Evolutionary conservation across 1,139 yeast genomes (phyloP), one percentile per base, ranked within the genome.

Genomic region (Geotrichum histeridarum): DNA sequence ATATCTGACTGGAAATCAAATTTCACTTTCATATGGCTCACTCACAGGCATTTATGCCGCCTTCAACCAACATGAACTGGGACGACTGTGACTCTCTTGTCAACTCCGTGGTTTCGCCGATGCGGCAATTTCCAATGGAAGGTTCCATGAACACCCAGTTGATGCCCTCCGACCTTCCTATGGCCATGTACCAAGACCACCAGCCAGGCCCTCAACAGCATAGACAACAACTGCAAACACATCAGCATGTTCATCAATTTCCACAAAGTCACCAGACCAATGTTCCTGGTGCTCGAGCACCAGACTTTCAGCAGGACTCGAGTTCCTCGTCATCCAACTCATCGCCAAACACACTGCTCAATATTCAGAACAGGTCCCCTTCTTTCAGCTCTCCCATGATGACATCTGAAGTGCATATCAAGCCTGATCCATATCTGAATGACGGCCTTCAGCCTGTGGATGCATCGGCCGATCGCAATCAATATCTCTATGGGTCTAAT

Each of bases 51-150:
- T 22, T 22, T 22, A 3, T 22, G 27, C 5, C 27, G 27, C 27
- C 27, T 22, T 22, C 27, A 22, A 22, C 3, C 27, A 22, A 14
- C 8, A 18, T 46, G 15, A 42, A 30, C 30, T 51, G 54, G 54
- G 54, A 51, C 30, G 54, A 51, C 35, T 51, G 54, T 33, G 54
- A 51, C 36, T 18, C 41, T 8, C n/a, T 51, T 18, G 36, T 46
- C 11, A 45, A 46, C 37, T 14, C 33, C 11, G 38, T 39, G 18
- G 33, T 22, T 7, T 27, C 35, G 12, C 43, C 36, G 1, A n/a
- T 36, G 14, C 15, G 42, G 15, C 31, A 36, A 4, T 45, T 45
- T 27, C n/a, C 30, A 14, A 11, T 45, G 30, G 48, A 27, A 8
- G 14, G 33, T 14, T 12, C n/a, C 39, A 12, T n/a, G 15, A 22